Evolutionary conservation across 2,329 filamentous ascomycete genomes (phyloP).

Genomic region (Trichoderma simmonsii): DNA sequence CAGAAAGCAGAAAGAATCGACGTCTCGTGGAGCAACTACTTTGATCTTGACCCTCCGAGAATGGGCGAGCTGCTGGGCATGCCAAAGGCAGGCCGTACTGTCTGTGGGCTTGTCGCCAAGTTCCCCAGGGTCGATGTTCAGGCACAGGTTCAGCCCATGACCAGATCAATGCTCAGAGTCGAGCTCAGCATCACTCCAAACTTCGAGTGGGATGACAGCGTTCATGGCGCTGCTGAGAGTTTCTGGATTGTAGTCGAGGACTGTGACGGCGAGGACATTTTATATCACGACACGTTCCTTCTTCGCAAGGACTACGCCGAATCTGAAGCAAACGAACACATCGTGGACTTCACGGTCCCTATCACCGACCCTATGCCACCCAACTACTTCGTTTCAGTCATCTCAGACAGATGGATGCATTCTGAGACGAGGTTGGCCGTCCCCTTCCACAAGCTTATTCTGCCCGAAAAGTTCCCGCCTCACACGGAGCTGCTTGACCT

Average conservation of each 20-base stretch:
- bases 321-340: constrained; percentile 84
- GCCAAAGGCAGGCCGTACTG: constrained; percentile 79
- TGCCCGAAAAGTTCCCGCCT: constrained; percentile 92
- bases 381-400: constrained; percentile 94
- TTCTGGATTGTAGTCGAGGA: constrained; percentile 99
- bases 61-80: constrained; percentile 94
- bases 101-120: constrained; percentile 83
- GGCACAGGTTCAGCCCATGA: constrained; percentile 91
- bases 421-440: constrained; percentile 91
- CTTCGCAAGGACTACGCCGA: constrained; percentile 85
- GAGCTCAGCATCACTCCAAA: constrained; percentile 90
- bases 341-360: constrained; percentile 93
- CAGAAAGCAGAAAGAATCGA: constrained; percentile 93
- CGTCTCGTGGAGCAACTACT: constrained; percentile 89
- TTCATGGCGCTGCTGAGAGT: constrained; percentile 84
- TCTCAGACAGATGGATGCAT: constrained; percentile 98
- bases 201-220: constrained; percentile 88
- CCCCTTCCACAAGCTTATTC: constrained; percentile 89
- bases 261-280: constrained; percentile 91
- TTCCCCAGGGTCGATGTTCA: constrained; percentile 92
- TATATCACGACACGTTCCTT: constrained; percentile 93
- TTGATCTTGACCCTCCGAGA: constrained; percentile 90
- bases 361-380: constrained; percentile 98
- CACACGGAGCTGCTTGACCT: constrained; percentile 90
- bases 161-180: constrained; percentile 84